Evolutionary conservation across 176 grass and related monocot species (phyloP).

Genomic region (Thalia dealbata): DNA sequence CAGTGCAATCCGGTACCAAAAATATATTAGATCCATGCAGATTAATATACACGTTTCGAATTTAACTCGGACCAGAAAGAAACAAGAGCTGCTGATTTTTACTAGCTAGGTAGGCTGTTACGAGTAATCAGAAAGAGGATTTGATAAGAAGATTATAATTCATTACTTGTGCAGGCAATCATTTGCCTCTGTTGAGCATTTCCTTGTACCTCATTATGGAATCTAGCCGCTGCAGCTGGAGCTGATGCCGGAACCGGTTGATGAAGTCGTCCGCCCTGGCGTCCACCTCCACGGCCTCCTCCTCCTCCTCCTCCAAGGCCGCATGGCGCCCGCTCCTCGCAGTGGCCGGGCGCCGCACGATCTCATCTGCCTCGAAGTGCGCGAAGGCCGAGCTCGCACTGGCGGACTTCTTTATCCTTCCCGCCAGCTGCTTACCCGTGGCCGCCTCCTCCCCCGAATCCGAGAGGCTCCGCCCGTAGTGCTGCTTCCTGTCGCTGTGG

Average conservation of each 20-base stretch:
- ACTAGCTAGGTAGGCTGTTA: too few relatives aligned
- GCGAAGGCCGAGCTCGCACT: slow-evolving; percentile 6
- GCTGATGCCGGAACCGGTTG: slow-evolving; percentile 38
- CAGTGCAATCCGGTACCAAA: too few relatives aligned
- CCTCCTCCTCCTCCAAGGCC: slow-evolving; percentile 26
- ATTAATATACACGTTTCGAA: too few relatives aligned
- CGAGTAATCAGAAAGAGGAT: too few relatives aligned
- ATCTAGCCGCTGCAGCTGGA: slow-evolving; percentile 76
- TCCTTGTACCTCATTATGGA: slow-evolving; percentile 60
- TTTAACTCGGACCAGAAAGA: too few relatives aligned
- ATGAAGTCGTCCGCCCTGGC: slow-evolving; percentile 31
- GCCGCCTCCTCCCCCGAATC: slow-evolving; percentile 22
- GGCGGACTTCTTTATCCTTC: slow-evolving; percentile 1
- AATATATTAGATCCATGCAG: too few relatives aligned
- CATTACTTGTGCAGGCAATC: too few relatives aligned
- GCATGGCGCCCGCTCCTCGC: slow-evolving; percentile 6
- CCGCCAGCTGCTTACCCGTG: slow-evolving; percentile 7
- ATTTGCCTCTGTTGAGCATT: slow-evolving; percentile 41
- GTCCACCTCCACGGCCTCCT: slow-evolving; percentile 21
- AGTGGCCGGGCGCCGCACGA: slow-evolving; percentile 21
- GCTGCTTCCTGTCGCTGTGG: slow-evolving; percentile 8
- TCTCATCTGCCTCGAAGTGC: slow-evolving; percentile 15
- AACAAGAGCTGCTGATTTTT: too few relatives aligned
- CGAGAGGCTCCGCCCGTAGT: slow-evolving; percentile 37
- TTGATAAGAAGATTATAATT: too few relatives aligned